phyloP scores from a whole-genome alignment of 2,329 filamentous ascomycete species.

The Cyphellophora europaea region DNA sequence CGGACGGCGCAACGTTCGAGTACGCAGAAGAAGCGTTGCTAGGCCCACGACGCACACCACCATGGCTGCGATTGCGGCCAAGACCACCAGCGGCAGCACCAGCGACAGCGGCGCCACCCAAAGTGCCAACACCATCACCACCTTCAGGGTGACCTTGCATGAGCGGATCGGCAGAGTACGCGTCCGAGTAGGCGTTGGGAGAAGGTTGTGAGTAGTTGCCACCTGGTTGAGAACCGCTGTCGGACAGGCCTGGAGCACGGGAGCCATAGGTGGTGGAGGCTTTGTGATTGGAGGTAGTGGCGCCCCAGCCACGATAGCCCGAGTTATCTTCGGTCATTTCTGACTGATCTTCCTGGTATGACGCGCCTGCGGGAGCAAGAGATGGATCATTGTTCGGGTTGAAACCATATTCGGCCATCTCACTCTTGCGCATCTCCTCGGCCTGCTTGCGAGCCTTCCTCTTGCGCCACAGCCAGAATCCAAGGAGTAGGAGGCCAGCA shows the following conservation, averaged over 20 bases:
- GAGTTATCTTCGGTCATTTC: slow-evolving; percentile 72
- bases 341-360: slow-evolving; percentile 45
- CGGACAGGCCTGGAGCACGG: slow-evolving; percentile 58
- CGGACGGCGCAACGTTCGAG: slow-evolving; percentile 55
- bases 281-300: slow-evolving; percentile 68
- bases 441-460: slow-evolving; percentile 76
- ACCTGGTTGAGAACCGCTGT: slow-evolving; percentile 51
- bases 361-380: slow-evolving; percentile 46
- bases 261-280: slow-evolving; percentile 76
- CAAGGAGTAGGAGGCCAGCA: slow-evolving; percentile 53
- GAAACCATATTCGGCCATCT: slow-evolving; percentile 94
- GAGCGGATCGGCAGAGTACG: slow-evolving; percentile 59
- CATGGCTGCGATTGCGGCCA: slow-evolving; percentile 17
- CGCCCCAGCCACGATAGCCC: slow-evolving; percentile 93
- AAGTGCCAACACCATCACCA: slow-evolving; percentile 40
- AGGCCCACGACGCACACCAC: slow-evolving; percentile 73
- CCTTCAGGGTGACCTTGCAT: slow-evolving; percentile 16
- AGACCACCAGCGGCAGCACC: slow-evolving; percentile 31
- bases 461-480: slow-evolving; percentile 62
- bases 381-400: slow-evolving; percentile 95
- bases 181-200: slow-evolving; percentile 59
- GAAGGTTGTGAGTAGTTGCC: slow-evolving; percentile 48
- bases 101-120: slow-evolving; percentile 59
- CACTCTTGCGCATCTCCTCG: slow-evolving; percentile 83
- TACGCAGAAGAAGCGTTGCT: slow-evolving; percentile 97